Evolutionary conservation across 306 rosid species (phyloP).

Genomic region (Vigna mungo): DNA sequence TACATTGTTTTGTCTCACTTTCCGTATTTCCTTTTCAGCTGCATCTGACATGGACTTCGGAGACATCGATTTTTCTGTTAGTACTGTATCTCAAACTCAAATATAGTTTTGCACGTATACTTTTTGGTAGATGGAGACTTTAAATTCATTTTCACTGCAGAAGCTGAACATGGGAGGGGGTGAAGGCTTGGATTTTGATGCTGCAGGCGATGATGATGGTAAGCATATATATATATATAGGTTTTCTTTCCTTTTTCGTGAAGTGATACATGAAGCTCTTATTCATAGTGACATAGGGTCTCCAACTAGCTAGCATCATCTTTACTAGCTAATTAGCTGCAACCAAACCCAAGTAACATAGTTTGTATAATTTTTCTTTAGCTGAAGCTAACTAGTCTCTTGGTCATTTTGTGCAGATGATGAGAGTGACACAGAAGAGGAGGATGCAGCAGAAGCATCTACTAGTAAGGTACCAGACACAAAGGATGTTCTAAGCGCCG

Average conservation of each 20-base stretch:
- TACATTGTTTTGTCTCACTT: slow-evolving; percentile 1
- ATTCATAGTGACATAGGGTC: neutral
- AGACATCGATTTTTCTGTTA: slow-evolving; percentile 62
- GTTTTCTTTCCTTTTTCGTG: neutral
- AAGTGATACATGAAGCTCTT: neutral
- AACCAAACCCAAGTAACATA: neutral
- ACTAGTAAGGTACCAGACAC: neutral
- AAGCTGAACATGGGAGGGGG: slow-evolving; percentile 51
- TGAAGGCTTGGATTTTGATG: slow-evolving; percentile 36
- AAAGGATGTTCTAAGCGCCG: neutral
- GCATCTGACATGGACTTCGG: slow-evolving; percentile 53
- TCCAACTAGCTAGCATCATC: no score
- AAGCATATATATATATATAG: neutral
- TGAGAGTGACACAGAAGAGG: slow-evolving; percentile 45
- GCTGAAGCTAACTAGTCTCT: slow-evolving; percentile 1
- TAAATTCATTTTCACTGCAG: slow-evolving; percentile 30
- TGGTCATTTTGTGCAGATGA: slow-evolving; percentile 33
- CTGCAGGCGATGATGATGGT: slow-evolving; percentile 42
- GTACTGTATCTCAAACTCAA: slow-evolving; percentile 7
- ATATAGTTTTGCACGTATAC: neutral
- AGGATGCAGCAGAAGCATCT: slow-evolving; percentile 31
- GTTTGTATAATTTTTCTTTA: neutral
- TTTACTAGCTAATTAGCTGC: neutral
- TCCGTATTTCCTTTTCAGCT: slow-evolving; percentile 40
- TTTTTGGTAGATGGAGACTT: neutral